Base-by-base conservation (phyloP, 176 grass and related monocot species). In the Raddia guianensis region DNA sequence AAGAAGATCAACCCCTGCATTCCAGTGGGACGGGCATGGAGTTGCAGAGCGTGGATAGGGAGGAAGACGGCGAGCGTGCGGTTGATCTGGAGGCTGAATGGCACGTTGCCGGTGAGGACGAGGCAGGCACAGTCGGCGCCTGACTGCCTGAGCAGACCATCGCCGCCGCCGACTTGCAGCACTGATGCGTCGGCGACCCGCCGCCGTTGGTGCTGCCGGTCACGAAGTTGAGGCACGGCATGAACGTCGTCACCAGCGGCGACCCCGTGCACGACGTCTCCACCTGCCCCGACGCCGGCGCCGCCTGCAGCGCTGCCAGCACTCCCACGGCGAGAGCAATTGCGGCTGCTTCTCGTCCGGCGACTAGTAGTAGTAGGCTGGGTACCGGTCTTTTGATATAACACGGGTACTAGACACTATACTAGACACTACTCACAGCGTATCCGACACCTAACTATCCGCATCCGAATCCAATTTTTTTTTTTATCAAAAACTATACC, bases 141-240 rank as follows among this genome's bases (percentile, higher is more conserved):
- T 2, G 76, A 80, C 70, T 73, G 67, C 82, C 43, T 2, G 76
- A 80, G 74, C 42, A 58, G 8, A 98, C 70, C 51, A 93, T 44
- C 53, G 76, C 82, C 7, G 75, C 80, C 27, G 95, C 81, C 69
- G 90, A 83, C 9, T 85, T 70, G 72, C 96, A 98, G 80, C 96
- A 95, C 18, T 89, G 62, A 50, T 20, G 4, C 37, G 90, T 98
- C 70, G 96, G 96, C 48, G 96, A 93, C 12, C 90, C 90, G 1
- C 92, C 92, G 60, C 96, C 96, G 72, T 98, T 95, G 77, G 96
- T 91, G 84, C 96, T 98, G 42, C 96, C 96, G 0, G 92, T 95
- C 63, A 98, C 60, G 86, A 77, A 98, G 88, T 95, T 95, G 54
- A 95, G 80, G 78, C 96, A 98, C 37, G 96, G 92, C 16, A 90